phyloP scores from a whole-genome alignment of 2,329 filamentous ascomycete species.

The Monilinia fructigena region DNA sequence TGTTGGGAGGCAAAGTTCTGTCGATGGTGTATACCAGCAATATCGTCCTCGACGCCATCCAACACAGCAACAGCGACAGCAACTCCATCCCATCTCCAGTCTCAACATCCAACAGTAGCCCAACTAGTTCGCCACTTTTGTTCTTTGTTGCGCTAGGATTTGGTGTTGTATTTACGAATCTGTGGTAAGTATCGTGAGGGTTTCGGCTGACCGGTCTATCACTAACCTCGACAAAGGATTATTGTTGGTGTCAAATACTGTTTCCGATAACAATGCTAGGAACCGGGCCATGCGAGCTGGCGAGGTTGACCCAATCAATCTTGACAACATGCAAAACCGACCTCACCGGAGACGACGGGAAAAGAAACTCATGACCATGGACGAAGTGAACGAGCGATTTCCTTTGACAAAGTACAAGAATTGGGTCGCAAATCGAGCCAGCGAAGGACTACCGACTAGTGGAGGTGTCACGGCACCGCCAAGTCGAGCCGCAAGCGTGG shows the following conservation, averaged over 20 bases:
- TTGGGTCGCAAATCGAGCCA: constrained; percentile 82
- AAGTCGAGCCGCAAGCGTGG: constrained; percentile 72
- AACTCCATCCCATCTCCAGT: constrained; percentile 1
- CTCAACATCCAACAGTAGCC: constrained; percentile 38
- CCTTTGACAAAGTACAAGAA: constrained; percentile 94
- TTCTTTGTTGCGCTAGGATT: constrained; percentile 97
- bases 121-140: constrained; percentile 70
- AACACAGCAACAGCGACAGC: constrained; percentile 21
- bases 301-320: constrained; percentile 83
- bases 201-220: constrained; percentile 3
- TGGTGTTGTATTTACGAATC: constrained; percentile 96
- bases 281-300: constrained; percentile 75
- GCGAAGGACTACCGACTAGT: constrained; percentile 76
- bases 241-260: constrained; percentile 99
- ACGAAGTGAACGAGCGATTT: constrained; percentile 97
- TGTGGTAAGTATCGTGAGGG: constrained; percentile 68
- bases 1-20: constrained; percentile 30
- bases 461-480: constrained; percentile 77
- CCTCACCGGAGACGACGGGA: constrained; percentile 85
- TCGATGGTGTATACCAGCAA: neutral
- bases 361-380: constrained; percentile 99
- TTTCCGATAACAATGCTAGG: constrained; percentile 96
- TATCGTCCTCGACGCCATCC: constrained; percentile 18
- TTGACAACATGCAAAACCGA: constrained; percentile 75
- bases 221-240: constrained; percentile 64